phyloP scores from a whole-genome alignment of 1,284 basidiomycete species.

The Trichosporon asahii region DNA sequence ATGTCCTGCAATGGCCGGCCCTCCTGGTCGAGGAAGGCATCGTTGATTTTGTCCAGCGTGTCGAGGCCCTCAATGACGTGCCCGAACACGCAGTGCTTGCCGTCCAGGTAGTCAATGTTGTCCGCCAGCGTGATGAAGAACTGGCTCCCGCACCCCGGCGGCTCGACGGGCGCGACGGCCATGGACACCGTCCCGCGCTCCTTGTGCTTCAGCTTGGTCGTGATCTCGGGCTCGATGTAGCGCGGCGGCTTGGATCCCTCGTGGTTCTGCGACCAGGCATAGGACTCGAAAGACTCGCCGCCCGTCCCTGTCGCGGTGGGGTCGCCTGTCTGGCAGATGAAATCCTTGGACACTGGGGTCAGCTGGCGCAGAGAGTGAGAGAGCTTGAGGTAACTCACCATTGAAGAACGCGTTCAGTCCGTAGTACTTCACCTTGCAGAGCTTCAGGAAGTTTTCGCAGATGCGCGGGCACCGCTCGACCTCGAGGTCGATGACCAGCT shows the following conservation, averaged over 20 bases:
- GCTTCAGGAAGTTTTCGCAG: slow-evolving; percentile 92
- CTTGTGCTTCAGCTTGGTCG: slow-evolving; percentile 72
- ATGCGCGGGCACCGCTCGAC: slow-evolving; percentile 84
- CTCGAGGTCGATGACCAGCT: slow-evolving; percentile 93
- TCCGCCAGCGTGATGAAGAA: slow-evolving; percentile 94
- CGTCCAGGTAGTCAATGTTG: slow-evolving; percentile 89
- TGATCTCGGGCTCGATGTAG: slow-evolving; percentile 82
- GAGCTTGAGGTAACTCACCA: slow-evolving; percentile 57
- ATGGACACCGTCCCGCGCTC: slow-evolving; percentile 89
- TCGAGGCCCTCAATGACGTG: slow-evolving; percentile 92
- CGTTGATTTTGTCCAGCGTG: slow-evolving; percentile 87
- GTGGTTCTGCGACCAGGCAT: slow-evolving; percentile 53
- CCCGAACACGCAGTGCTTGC: slow-evolving; percentile 93
- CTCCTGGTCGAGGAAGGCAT: slow-evolving; percentile 81
- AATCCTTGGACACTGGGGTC: slow-evolving; percentile 81
- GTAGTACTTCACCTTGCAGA: slow-evolving; percentile 96
- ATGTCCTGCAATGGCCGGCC: slow-evolving; percentile 90
- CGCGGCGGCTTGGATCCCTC: slow-evolving; percentile 57
- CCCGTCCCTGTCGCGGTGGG: slow-evolving; percentile 92
- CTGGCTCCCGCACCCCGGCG: slow-evolving; percentile 85
- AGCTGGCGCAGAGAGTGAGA: not conserved
- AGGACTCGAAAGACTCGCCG: slow-evolving; percentile 77
- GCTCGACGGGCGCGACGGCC: slow-evolving; percentile 73
- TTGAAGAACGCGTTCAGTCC: slow-evolving; percentile 96
- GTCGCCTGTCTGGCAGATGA: slow-evolving; percentile 90